A percentile compares a stretch with the other conserved stretches of the same genome.
Conservation (phyloP, 305 asterid genomes). For the Caryopteris hybrid region DNA sequence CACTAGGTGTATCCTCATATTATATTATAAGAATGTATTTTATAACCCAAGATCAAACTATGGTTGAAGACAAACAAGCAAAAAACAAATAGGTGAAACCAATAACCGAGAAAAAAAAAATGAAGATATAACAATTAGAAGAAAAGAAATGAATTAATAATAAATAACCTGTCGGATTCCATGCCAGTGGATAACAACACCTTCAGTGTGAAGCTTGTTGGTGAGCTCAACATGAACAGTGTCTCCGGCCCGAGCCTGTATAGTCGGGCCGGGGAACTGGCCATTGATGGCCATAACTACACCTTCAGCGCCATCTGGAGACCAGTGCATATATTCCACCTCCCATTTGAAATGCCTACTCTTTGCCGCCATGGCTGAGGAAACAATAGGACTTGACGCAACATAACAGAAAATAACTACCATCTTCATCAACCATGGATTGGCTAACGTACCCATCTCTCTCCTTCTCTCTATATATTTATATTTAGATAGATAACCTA, state of each 20-base stretch:
- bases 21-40: too few species aligned
- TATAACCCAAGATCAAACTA: too few species aligned
- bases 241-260: conserved; percentile 64
- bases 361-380: conserved; percentile 23
- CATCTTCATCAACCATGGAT: conserved; percentile 1
- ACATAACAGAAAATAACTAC: neutral
- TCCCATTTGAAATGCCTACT: conserved; percentile 57
- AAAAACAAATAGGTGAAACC: too few species aligned
- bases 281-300: conserved; percentile 65
- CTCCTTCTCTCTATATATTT: too few species aligned
- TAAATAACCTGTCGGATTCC: conserved; percentile 74
- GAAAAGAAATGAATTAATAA: too few species aligned
- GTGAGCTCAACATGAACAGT: conserved; percentile 56
- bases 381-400: neutral
- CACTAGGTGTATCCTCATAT: too few species aligned
- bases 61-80: too few species aligned
- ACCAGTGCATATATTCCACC: conserved; percentile 56
- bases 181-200: conserved; percentile 85
- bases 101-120: too few species aligned
- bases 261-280: conserved; percentile 77
- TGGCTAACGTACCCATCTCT: too few species aligned
- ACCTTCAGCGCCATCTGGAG: conserved; percentile 64
- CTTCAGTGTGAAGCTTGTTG: conserved; percentile 68
- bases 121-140: too few species aligned
- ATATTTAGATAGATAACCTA: too few species aligned